Percentiles rank a stretch among this genome's conserved stretches.
phyloP scores from a whole-genome alignment of 768 basidiomycete genomes.

The Lactifluus echinatus region DNA sequence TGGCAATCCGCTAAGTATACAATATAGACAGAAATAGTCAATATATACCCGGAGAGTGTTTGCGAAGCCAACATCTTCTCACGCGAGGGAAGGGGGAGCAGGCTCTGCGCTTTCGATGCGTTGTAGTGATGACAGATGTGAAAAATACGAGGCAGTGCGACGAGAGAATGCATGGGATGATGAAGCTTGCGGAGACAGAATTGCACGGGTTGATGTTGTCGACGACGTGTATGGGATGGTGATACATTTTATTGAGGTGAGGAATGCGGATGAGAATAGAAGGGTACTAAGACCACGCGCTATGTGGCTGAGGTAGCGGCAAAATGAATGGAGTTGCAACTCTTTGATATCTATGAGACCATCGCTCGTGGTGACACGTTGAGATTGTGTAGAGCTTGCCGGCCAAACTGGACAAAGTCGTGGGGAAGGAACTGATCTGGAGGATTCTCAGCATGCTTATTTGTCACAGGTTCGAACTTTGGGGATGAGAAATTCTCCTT shows the following conservation, averaged over 20 bases:
- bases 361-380: slow-evolving; percentile 54
- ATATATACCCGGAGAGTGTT: slow-evolving; percentile 19
- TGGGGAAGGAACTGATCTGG: slow-evolving; percentile 75
- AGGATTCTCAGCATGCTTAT: slow-evolving; percentile 57
- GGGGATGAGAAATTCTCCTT: slow-evolving; percentile 65
- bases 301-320: slow-evolving; percentile 11
- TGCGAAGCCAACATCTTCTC: slow-evolving; percentile 20
- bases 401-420: slow-evolving; percentile 72
- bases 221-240: slow-evolving; percentile 57
- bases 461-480: slow-evolving; percentile 63
- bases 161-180: slow-evolving; percentile 33
- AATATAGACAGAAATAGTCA: slow-evolving; percentile 20
- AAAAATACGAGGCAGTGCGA: slow-evolving; percentile 31
- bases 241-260: slow-evolving; percentile 66
- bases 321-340: slow-evolving; percentile 12
- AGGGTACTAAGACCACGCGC: slow-evolving; percentile 32
- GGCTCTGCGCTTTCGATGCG: slow-evolving; percentile 17
- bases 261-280: slow-evolving; percentile 33
- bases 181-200: slow-evolving; percentile 35
- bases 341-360: slow-evolving; percentile 42
- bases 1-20: slow-evolving; percentile 21
- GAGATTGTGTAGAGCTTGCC: slow-evolving; percentile 68
- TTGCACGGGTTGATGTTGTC: slow-evolving; percentile 48
- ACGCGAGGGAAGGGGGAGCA: slow-evolving; percentile 2
- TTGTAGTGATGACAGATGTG: slow-evolving; percentile 23